Evolutionary conservation across 164 flowering plant species (phyloP).

Genomic region (Euptelea pleiosperma): DNA sequence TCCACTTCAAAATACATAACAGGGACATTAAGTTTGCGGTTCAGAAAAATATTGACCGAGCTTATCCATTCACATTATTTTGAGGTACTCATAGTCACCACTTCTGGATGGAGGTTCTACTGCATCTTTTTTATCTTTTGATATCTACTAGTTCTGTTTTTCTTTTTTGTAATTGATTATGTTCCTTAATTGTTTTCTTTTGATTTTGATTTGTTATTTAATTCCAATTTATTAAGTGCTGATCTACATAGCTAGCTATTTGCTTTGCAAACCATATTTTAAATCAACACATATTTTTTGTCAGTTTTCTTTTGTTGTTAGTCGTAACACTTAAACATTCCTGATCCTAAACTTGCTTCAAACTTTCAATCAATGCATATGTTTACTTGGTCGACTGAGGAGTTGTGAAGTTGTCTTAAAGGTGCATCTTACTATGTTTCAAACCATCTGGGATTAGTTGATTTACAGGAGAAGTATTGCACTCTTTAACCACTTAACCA

Average conservation of each 20-base stretch:
- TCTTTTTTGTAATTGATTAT: neutral
- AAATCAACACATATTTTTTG: neutral
- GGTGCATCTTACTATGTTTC: no score
- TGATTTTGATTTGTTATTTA: neutral
- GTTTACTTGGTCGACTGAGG: neutral
- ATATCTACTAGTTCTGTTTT: neutral
- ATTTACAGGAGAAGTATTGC: no score
- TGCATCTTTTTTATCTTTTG: neutral
- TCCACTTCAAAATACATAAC: slow-evolving; percentile 92
- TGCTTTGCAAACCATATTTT: neutral
- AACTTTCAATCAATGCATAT: neutral
- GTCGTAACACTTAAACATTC: neutral
- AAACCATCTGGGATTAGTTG: no score
- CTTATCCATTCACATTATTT: slow-evolving; percentile 84
- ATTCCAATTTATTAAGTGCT: no score
- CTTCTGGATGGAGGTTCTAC: neutral
- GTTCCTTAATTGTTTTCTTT: neutral
- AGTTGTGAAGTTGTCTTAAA: no score
- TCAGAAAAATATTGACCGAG: slow-evolving; percentile 86
- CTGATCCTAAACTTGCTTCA: neutral
- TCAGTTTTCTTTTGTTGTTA: neutral
- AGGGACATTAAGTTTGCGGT: slow-evolving; percentile 82
- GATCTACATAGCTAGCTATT: no score
- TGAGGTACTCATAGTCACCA: slow-evolving; percentile 52
- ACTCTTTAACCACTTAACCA: no score